Percentiles rank a stretch among this genome's conserved stretches.
These are phyloP conservation scores for Xylariales sp. DNA, from an alignment of 2,329 filamentous ascomycete genomes.

Conservation along the genomic window DNA sequence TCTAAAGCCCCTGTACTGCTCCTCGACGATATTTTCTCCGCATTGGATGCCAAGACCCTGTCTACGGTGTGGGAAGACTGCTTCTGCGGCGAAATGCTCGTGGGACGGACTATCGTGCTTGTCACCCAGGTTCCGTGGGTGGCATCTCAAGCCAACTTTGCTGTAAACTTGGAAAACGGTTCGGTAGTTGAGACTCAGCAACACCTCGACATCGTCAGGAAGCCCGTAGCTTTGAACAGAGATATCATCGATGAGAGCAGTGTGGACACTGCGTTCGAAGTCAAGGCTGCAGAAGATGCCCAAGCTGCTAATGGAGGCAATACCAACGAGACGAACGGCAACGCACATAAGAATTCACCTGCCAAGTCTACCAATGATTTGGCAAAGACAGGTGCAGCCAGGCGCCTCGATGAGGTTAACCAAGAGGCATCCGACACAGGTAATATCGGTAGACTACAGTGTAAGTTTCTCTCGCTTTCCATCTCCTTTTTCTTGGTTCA, in stretches of 20 bases:
- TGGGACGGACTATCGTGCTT: constrained; percentile 49
- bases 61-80: constrained; percentile 53
- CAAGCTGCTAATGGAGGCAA: too few relatives aligned
- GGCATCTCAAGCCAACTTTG: constrained; percentile 43
- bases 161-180: constrained; percentile 43
- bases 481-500: too few relatives aligned
- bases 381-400: constrained; percentile 30
- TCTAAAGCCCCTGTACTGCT: constrained; percentile 50
- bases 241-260: constrained; percentile 29
- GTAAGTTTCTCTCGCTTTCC: constrained; percentile 32
- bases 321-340: constrained; percentile 10
- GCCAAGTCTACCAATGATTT: constrained; percentile 15
- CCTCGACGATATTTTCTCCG: constrained; percentile 57
- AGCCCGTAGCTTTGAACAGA: constrained; percentile 36
- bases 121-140: constrained; percentile 55
- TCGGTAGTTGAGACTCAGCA: constrained; percentile 33
- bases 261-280: constrained; percentile 24
- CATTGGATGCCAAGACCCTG: constrained; percentile 54
- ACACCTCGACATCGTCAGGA: constrained; percentile 42
- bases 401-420: constrained; percentile 35
- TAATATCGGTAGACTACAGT: constrained; percentile 36
- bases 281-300: constrained; percentile 11
- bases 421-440: constrained; percentile 45
- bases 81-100: constrained; percentile 51
- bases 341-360: constrained; percentile 13